phyloP scores from a whole-genome alignment of 306 rosid genomes.

The Quillaja saponaria region DNA sequence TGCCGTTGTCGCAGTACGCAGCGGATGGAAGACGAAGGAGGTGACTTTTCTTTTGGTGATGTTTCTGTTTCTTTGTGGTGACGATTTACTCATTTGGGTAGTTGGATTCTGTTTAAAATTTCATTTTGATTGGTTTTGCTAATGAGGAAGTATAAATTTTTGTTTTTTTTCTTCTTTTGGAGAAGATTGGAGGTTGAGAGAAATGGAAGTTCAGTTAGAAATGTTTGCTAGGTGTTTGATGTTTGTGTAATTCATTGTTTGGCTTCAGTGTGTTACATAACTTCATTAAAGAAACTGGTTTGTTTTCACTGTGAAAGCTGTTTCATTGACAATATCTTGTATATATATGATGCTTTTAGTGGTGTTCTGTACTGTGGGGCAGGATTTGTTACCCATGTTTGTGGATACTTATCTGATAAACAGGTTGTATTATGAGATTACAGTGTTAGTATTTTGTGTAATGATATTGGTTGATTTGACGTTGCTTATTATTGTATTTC shows the following conservation, averaged over 20 bases:
- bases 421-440: no score
- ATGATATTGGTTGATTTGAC: slow-evolving; percentile 17
- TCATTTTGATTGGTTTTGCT: neutral
- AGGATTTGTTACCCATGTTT: no score
- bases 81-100: neutral
- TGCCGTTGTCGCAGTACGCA: slow-evolving; percentile 71
- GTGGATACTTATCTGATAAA: no score
- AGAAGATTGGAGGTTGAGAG: neutral
- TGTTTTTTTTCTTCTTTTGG: neutral
- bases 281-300: slow-evolving; percentile 13
- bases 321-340: neutral
- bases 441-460: no score
- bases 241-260: slow-evolving; percentile 12
- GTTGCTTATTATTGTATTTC: neutral
- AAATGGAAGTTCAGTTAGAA: neutral
- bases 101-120: neutral
- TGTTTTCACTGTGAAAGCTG: neutral
- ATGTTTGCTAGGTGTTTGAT: neutral
- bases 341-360: no score
- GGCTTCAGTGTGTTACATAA: neutral
- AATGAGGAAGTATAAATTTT: slow-evolving; percentile 20
- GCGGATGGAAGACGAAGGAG: slow-evolving; percentile 67
- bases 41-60: slow-evolving; percentile 25
- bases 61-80: neutral
- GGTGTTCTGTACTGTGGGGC: no score